Evolutionary conservation across 768 basidiomycete genomes (phyloP).

Genomic region (Gloeostereum incarnatum): DNA sequence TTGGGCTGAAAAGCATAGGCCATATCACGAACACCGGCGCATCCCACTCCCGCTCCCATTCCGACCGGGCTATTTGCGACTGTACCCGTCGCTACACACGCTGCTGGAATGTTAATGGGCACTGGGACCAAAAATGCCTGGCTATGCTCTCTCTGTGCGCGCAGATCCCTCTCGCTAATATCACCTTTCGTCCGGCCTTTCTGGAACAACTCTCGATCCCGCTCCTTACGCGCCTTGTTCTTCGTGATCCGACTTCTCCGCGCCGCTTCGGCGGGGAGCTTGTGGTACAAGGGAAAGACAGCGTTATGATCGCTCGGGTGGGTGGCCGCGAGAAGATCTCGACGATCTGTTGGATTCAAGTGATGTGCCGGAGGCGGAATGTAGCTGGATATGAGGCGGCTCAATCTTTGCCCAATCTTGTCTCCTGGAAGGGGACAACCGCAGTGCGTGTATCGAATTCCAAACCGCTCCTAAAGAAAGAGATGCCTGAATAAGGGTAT

Average conservation of each 20-base stretch:
- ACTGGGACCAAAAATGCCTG: too few species aligned
- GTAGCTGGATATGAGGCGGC: conserved; percentile 17
- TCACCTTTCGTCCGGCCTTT: too few species aligned
- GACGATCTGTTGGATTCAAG: conserved; percentile 17
- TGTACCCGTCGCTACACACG: too few species aligned
- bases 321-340: conserved; percentile 35
- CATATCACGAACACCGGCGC: too few species aligned
- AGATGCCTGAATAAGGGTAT: background rate
- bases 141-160: too few species aligned
- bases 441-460: conserved; percentile 45
- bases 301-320: conserved; percentile 50
- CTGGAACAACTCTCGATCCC: too few species aligned
- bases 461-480: conserved; percentile 30
- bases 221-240: too few species aligned
- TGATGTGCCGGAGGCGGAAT: conserved; percentile 18
- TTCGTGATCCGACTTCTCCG: conserved; percentile 15
- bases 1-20: too few species aligned
- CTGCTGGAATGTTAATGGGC: too few species aligned
- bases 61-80: too few species aligned
- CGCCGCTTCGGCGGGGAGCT: conserved; percentile 11
- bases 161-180: too few species aligned
- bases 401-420: conserved; percentile 31
- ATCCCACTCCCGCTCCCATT: too few species aligned
- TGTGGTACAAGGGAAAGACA: conserved; percentile 24
- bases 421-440: conserved; percentile 46